phyloP scores from a whole-genome alignment of 768 basidiomycete genomes.

The Mycena sanguinolenta region DNA sequence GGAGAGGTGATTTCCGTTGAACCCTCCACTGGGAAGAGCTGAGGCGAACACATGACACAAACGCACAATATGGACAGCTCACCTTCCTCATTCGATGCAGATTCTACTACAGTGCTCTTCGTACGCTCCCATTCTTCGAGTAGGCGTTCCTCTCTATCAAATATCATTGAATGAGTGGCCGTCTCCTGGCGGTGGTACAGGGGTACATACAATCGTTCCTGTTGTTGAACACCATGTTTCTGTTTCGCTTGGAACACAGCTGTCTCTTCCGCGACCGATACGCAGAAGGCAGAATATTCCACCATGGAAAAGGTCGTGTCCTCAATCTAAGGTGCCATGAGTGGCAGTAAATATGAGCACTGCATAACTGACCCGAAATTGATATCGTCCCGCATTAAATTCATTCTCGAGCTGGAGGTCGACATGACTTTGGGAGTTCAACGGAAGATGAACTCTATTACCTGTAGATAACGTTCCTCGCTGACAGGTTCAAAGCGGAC shows the following conservation, averaged over 20 bases:
- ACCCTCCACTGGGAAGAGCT: constrained; percentile 9
- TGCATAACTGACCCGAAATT: constrained; percentile 56
- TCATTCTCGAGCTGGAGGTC: constrained; percentile 57
- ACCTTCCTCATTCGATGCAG: not conserved
- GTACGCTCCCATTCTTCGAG: constrained; percentile 58
- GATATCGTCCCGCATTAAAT: constrained; percentile 67
- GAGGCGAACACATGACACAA: no score
- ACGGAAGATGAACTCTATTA: not conserved
- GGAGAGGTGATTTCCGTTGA: constrained; percentile 46
- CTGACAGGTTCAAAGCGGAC: constrained; percentile 64
- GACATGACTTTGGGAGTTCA: constrained; percentile 36
- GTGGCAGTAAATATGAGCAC: constrained; percentile 6
- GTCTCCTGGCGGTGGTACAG: no score
- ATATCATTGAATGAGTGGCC: not conserved
- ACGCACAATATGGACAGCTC: not conserved
- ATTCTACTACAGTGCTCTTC: constrained; percentile 32
- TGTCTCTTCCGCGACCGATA: constrained; percentile 57
- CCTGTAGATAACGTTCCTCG: constrained; percentile 64
- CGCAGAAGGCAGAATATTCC: constrained; percentile 58
- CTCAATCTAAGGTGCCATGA: constrained; percentile 55
- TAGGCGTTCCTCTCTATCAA: constrained; percentile 55
- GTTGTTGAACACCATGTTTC: constrained; percentile 47
- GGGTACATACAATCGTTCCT: constrained; percentile 60
- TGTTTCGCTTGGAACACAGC: constrained; percentile 57
- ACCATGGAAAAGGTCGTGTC: constrained; percentile 65